Evolutionary conservation across 2,329 filamentous ascomycete species (phyloP).

Genomic region (Aspergillus tubingensis): DNA sequence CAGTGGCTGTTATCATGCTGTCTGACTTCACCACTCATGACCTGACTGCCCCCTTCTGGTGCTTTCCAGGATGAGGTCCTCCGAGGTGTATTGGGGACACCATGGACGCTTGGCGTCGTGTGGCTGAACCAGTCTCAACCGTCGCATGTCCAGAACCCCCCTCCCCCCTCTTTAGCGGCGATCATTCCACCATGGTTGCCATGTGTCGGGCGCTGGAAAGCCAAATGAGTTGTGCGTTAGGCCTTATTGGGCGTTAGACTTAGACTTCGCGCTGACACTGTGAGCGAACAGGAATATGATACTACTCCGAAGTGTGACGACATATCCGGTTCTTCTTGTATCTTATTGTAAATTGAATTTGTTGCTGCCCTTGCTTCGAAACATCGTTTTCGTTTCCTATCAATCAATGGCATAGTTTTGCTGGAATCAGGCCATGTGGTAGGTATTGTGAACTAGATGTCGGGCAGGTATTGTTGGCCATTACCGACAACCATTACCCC

Average conservation of each 20-base stretch:
- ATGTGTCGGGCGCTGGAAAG: constrained; percentile 26
- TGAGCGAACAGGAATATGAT: background rate
- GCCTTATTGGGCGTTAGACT: background rate
- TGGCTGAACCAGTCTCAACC: constrained; percentile 21
- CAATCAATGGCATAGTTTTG: too few species aligned
- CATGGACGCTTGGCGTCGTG: constrained; percentile 16
- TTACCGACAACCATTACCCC: background rate
- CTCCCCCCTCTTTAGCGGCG: constrained; percentile 22
- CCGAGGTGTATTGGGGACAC: background rate
- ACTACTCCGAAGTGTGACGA: background rate
- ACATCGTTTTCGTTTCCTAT: background rate
- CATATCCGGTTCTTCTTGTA: background rate
- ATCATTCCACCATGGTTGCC: constrained; percentile 30
- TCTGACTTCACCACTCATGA: constrained; percentile 12
- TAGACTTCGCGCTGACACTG: background rate
- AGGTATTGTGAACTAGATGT: background rate
- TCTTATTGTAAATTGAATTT: background rate
- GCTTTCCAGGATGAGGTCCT: constrained; percentile 8
- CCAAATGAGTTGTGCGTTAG: constrained; percentile 16
- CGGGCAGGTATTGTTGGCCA: background rate
- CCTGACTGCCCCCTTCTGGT: constrained; percentile 2
- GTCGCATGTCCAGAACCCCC: constrained; percentile 17
- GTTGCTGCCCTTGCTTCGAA: background rate
- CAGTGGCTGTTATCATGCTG: constrained; percentile 10
- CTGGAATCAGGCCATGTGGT: background rate